Evolutionary conservation across 495 filamentous ascomycete genomes (phyloP).

Genomic region (Diplogelasinospora grovesii): DNA sequence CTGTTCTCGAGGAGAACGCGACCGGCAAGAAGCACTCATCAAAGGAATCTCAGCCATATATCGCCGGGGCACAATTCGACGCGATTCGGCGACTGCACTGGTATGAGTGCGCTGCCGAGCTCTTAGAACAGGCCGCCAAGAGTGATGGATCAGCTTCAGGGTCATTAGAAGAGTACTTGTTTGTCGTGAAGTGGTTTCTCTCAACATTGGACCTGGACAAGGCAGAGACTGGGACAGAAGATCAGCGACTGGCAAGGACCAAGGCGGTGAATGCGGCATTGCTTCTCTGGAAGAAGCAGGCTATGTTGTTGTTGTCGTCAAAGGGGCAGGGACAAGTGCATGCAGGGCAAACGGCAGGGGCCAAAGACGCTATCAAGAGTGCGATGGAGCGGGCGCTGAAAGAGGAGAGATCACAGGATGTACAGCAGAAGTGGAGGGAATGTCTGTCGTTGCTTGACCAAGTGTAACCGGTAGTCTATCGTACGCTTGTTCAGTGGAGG

Average conservation of each 20-base stretch:
- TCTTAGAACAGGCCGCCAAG: conserved; percentile 22
- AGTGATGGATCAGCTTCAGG: conserved; percentile 8
- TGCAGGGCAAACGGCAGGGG: too few species aligned
- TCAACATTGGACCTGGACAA: conserved; percentile 30
- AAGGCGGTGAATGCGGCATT: conserved; percentile 29
- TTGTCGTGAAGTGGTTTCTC: conserved; percentile 30
- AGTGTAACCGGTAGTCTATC: background rate
- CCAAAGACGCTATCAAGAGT: conserved; percentile 12
- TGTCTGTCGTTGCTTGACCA: conserved; percentile 11
- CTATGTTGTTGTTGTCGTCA: too few species aligned
- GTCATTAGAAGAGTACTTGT: too few species aligned
- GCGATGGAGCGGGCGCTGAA: conserved; percentile 23
- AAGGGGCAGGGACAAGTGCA: conserved; percentile 7
- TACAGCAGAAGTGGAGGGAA: conserved; percentile 32
- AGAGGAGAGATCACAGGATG: conserved; percentile 37
- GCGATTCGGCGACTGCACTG: conserved; percentile 25
- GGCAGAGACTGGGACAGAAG: conserved; percentile 30
- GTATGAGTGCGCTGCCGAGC: conserved; percentile 26
- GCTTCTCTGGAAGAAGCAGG: conserved; percentile 20
- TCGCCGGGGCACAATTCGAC: conserved; percentile 17
- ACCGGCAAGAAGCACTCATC: conserved; percentile 7
- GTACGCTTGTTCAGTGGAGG: background rate
- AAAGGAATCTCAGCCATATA: conserved; percentile 16
- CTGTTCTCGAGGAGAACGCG: conserved; percentile 14
- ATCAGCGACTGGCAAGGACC: conserved; percentile 31